phyloP scores from a whole-genome alignment of 2,329 filamentous ascomycete species.

The Thermochaetoides dissita region DNA sequence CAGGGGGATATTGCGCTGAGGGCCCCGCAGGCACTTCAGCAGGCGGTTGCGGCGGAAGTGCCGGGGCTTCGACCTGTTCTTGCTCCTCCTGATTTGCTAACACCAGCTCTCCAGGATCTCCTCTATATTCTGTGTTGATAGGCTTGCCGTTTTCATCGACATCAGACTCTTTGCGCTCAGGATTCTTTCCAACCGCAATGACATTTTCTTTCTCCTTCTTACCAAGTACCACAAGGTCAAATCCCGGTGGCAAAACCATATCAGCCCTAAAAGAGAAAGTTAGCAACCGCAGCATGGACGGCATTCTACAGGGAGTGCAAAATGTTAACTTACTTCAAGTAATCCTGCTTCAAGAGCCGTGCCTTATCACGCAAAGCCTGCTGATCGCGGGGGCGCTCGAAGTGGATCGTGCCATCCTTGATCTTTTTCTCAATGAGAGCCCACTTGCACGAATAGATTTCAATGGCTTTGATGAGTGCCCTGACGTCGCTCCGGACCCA shows the following conservation, averaged over 20 bases:
- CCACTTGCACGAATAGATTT: constrained; percentile 26
- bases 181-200: constrained; percentile 31
- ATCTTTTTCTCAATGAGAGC: constrained; percentile 22
- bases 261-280: constrained; percentile 22
- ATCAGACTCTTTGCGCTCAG: constrained; percentile 32
- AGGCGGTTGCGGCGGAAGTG: not conserved
- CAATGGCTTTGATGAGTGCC: constrained; percentile 29
- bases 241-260: constrained; percentile 29
- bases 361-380: constrained; percentile 45
- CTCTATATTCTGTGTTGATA: constrained; percentile 22
- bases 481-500: constrained; percentile 31
- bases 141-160: constrained; percentile 25
- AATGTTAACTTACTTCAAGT: constrained; percentile 26
- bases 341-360: constrained; percentile 40
- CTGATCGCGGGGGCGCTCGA: constrained; percentile 34
- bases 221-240: constrained; percentile 36
- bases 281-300: not conserved
- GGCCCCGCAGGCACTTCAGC: not conserved
- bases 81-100: too few relatives aligned
- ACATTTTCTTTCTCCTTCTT: constrained; percentile 34
- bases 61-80: not conserved
- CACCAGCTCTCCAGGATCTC: too few relatives aligned
- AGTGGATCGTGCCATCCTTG: constrained; percentile 19
- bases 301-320: not conserved
- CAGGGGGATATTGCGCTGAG: not conserved